Evolutionary conservation across 2,329 filamentous ascomycete genomes (phyloP), one percentile per base, ranked within the genome.

Genomic region (Chaetomium strumarium): DNA sequence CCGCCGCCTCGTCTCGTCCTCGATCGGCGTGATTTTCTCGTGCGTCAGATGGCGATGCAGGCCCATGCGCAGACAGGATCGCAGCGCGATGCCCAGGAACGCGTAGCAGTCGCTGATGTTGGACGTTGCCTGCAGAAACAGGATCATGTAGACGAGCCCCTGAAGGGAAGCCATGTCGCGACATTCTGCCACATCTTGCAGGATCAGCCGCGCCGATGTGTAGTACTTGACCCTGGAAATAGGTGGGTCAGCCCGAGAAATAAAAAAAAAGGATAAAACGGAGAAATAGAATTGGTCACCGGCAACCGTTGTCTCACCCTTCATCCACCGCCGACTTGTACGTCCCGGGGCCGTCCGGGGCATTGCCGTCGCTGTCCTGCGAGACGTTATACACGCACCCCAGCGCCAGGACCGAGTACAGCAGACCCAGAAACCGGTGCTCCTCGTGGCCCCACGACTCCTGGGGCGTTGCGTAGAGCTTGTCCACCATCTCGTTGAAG

Each of bases 91-190:
- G 7, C 88, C 88, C 44, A 92, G 78, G 60, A 89, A 90, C 0
- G 86, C 82, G 67, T 92, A 92, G 65, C 88, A 92, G 10, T 83
- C 86, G 64, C 84, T 88, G 30, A 92, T 72, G 64, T 89, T 88
- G 10, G 87, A 86, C 2, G 88, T 88, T 2, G 85, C 83, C 63
- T 93, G 88, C 1, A 92, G 75, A 64, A 91, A 93, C 2, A 92
- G 72, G 45, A 90, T 86, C 78, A 90, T 87, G 65, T 89, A 90
- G 17, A 90, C 71, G 7, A 93, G 76, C 2, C 85, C 82, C 66
- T 93, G 88, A 9, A 92, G 72, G 1, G 87, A 87, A 17, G 76
- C 79, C 40, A 92, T 73, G 64, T 91, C 87, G 43, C 87, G 82
- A 60, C 86, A 90, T 55, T 85, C 81, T 1, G 81, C 81, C 40